Percentiles rank a stretch among this genome's conserved stretches.
Conservation (phyloP, 257 asterid genomes). For the Gentiana macrophylla region DNA sequence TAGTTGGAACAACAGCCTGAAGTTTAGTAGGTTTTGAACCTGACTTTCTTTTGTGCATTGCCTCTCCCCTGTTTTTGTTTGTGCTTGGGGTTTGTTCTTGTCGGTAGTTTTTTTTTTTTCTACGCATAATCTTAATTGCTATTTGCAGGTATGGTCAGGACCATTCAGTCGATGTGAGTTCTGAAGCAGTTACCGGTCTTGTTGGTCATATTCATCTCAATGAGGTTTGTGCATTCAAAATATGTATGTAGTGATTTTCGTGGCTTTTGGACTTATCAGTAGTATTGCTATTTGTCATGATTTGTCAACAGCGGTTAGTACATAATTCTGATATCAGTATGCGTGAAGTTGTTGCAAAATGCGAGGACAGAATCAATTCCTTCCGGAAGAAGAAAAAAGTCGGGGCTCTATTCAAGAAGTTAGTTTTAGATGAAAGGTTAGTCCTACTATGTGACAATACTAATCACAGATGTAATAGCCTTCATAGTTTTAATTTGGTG, state of each 20-base stretch:
- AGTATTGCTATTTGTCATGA: constrained; percentile 14
- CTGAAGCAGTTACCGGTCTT: constrained; percentile 45
- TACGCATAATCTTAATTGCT: constrained; percentile 5
- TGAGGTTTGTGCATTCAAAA: constrained; percentile 42
- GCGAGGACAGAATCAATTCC: constrained; percentile 44
- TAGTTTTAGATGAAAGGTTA: constrained; percentile 59
- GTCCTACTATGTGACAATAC: constrained; percentile 9
- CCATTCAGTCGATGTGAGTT: constrained; percentile 25
- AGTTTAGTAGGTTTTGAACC: too few species aligned
- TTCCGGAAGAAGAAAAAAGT: constrained; percentile 56
- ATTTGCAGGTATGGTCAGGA: constrained; percentile 52
- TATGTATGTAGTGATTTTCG: constrained; percentile 1
- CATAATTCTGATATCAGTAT: constrained; percentile 34
- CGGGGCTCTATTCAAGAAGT: constrained; percentile 49
- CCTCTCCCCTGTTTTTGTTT: background rate
- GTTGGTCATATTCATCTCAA: constrained; percentile 86
- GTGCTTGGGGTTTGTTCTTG: background rate
- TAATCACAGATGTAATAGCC: too few species aligned
- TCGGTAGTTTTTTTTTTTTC: constrained; percentile 6
- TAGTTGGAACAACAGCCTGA: too few species aligned
- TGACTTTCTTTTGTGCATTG: too few species aligned
- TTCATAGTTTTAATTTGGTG: too few species aligned
- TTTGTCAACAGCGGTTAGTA: constrained; percentile 45
- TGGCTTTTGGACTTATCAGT: constrained; percentile 10
- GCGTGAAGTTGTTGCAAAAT: constrained; percentile 51